Base-by-base conservation (phyloP, 1,139 yeast species). In the Yamadazyma sp. region DNA sequence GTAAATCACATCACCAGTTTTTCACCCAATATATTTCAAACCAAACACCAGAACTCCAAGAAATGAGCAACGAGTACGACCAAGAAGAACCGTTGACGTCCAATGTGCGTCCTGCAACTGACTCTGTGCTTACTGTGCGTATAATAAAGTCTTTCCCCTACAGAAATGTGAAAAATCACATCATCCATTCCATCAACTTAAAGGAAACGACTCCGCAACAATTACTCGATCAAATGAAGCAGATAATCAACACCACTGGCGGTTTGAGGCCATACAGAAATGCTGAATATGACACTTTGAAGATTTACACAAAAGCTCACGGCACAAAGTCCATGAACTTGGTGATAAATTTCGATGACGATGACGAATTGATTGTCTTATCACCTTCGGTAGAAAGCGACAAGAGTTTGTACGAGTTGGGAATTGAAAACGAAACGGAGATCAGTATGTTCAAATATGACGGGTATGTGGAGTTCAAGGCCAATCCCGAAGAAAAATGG, bases 401-500 rank as follows among this genome's bases (percentile, higher is more conserved):
- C 11, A 73, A 69, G 51, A 62, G 72, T 4, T 70, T 89, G 39
- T 66, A 67, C 55, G 82, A 81, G n/a, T 81, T 79, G 51, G 95
- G 87, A 3, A 69, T 87, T 44, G 83, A 83, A 46, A 89, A 92
- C 61, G 99, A 92, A 64, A 88, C 98, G 2, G 99, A 92, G 57
- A 63, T 92, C 36, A 87, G 96, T 33, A 57, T 87, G 18, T 92
- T 82, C 66, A 87, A 86, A 46, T 62, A 68, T 56, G 73, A 62
- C 4, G 92, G 77, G 34, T 92, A 91, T 59, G 68, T 67, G 17
- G 78, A 66, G 35, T 92, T 70, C 64, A 86, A 86, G 64, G 69
- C 72, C 34, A 83, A 89, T 51, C 98, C 98, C 0, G 89, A 81
- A 53, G 97, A 89, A 57, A 86, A 86, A 59, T 92, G 98, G 98